Evolutionary conservation across 2,329 filamentous ascomycete species (phyloP).

Genomic region (Cladophialophora psammophila): DNA sequence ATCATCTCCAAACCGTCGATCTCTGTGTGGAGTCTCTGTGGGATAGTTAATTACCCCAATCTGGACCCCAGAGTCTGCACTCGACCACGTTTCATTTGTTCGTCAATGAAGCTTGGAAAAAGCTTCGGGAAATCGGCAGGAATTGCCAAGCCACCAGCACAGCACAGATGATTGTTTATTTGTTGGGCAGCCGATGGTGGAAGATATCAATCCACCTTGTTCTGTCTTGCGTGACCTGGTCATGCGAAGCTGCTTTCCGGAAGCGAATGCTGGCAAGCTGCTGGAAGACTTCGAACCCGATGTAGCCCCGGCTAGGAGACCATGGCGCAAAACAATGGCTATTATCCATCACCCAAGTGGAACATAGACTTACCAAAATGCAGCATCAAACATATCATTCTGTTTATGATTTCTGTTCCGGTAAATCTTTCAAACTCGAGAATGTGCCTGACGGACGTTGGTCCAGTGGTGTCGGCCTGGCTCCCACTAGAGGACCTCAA

Average conservation of each 20-base stretch:
- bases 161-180: neutral
- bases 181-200: neutral
- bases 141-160: slow-evolving; percentile 10
- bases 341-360: neutral
- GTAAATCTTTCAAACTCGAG: no score
- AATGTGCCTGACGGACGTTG: no score
- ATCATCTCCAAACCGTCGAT: slow-evolving; percentile 11
- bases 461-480: no score
- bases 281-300: neutral
- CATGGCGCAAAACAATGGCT: neutral
- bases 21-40: slow-evolving; percentile 7
- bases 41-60: slow-evolving; percentile 17
- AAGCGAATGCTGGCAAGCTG: neutral
- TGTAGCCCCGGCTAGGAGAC: neutral
- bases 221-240: neutral
- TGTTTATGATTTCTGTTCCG: no score
- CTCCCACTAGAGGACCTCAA: no score
- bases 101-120: neutral
- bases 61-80: neutral
- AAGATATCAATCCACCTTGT: neutral
- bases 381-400: neutral
- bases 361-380: neutral
- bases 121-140: slow-evolving; percentile 11
- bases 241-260: neutral
- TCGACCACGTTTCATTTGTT: slow-evolving; percentile 1